A percentile compares a stretch with the other conserved stretches of the same genome.
These are phyloP conservation scores for Fomitopsis betulina DNA, from an alignment of 1,284 basidiomycete genomes.

Conservation along the genomic window DNA sequence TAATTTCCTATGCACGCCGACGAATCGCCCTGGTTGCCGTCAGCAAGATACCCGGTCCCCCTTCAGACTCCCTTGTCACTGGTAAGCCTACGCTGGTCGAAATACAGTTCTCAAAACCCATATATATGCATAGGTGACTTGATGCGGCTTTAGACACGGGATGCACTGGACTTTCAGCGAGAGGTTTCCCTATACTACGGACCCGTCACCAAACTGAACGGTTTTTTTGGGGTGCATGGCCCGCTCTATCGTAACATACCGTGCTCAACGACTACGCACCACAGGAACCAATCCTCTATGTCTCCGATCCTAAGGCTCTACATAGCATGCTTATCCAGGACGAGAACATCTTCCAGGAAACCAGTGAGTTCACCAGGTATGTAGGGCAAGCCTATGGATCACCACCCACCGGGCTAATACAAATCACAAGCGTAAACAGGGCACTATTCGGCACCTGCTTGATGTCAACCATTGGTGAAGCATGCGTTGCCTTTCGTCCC, in stretches of 20 bases:
- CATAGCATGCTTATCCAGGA: conserved; percentile 8
- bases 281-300: conserved; percentile 4
- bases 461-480: background rate
- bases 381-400: too few species aligned
- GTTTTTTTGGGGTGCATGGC: conserved; percentile 15
- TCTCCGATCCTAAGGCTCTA: conserved; percentile 6
- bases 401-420: too few species aligned
- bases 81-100: background rate
- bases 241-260: background rate
- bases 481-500: too few species aligned
- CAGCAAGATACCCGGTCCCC: background rate
- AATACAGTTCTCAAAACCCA: background rate
- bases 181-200: conserved; percentile 15
- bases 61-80: background rate
- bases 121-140: background rate
- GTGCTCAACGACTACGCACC: background rate
- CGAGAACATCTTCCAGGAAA: conserved; percentile 1
- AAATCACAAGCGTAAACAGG: background rate
- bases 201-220: conserved; percentile 15
- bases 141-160: background rate
- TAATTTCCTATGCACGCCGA: background rate
- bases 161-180: conserved; percentile 9
- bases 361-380: background rate
- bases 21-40: background rate
- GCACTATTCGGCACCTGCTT: background rate